Conservation (phyloP, 179 eudicot species). For the Sideroxylon spinosum region DNA sequence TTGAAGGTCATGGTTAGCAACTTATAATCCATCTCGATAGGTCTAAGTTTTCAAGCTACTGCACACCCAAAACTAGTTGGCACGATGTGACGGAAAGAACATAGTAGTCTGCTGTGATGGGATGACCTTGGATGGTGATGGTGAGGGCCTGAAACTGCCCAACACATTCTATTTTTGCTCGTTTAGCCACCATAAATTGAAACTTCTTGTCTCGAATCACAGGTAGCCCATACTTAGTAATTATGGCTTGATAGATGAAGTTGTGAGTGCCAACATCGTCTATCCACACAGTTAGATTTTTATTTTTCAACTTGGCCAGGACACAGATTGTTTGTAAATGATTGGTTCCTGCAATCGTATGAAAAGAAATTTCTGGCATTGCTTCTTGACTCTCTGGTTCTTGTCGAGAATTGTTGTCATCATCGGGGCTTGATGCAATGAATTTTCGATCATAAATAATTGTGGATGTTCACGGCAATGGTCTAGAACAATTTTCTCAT, state of each 20-base stretch:
- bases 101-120: conserved; percentile 2
- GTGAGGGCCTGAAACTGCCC: conserved; percentile 10
- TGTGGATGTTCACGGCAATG: conserved; percentile 4
- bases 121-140: neutral
- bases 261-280: conserved; percentile 14
- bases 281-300: conserved; percentile 6
- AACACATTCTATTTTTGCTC: conserved; percentile 13
- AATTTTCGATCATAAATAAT: conserved; percentile 15
- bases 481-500: neutral
- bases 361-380: conserved; percentile 12
- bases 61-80: conserved; percentile 20
- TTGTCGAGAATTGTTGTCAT: neutral
- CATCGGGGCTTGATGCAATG: neutral
- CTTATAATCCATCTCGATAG: conserved; percentile 11
- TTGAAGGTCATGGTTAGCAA: conserved; percentile 16
- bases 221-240: conserved; percentile 6
- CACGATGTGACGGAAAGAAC: conserved; percentile 2
- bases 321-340: conserved; percentile 11
- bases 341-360: neutral
- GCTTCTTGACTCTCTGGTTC: neutral
- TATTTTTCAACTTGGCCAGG: conserved; percentile 13
- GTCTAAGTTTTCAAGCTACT: conserved; percentile 15
- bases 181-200: conserved; percentile 9
- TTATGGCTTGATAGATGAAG: conserved; percentile 16
- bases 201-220: conserved; percentile 11